Evolutionary conservation across 495 filamentous ascomycete species (phyloP).

Genomic region (Xylaria nigripes): DNA sequence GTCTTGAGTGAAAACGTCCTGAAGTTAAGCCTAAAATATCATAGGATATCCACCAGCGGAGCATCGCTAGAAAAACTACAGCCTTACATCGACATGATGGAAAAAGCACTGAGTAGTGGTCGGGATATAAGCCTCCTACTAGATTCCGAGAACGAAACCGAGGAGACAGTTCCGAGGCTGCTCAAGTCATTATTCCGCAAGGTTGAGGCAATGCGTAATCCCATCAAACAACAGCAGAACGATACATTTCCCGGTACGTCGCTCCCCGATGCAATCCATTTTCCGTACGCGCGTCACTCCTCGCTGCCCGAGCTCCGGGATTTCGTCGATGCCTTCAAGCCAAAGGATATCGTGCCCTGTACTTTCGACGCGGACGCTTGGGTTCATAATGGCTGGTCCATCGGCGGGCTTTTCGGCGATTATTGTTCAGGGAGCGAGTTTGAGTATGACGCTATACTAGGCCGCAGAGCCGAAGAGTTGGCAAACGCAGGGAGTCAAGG

Average conservation of each 20-base stretch:
- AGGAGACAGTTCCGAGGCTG: constrained; percentile 19
- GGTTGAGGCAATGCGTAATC: constrained; percentile 14
- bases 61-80: neutral
- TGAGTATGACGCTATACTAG: constrained; percentile 59
- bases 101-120: neutral
- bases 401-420: constrained; percentile 61
- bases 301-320: constrained; percentile 73
- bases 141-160: constrained; percentile 9
- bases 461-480: constrained; percentile 11
- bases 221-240: constrained; percentile 1
- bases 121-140: constrained; percentile 10
- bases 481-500: neutral
- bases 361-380: constrained; percentile 60
- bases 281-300: constrained; percentile 88
- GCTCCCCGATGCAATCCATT: constrained; percentile 44
- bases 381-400: constrained; percentile 50
- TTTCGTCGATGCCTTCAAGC: constrained; percentile 59
- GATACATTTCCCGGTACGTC: neutral
- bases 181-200: constrained; percentile 27
- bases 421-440: constrained; percentile 55
- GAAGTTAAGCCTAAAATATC: neutral
- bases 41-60: neutral
- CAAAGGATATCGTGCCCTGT: constrained; percentile 76
- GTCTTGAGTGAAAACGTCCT: neutral
- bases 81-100: neutral